Evolutionary conservation across 805 yeast species (phyloP), one percentile per base, ranked within the genome.

Genomic region (Cyberlindnera saturnus): DNA sequence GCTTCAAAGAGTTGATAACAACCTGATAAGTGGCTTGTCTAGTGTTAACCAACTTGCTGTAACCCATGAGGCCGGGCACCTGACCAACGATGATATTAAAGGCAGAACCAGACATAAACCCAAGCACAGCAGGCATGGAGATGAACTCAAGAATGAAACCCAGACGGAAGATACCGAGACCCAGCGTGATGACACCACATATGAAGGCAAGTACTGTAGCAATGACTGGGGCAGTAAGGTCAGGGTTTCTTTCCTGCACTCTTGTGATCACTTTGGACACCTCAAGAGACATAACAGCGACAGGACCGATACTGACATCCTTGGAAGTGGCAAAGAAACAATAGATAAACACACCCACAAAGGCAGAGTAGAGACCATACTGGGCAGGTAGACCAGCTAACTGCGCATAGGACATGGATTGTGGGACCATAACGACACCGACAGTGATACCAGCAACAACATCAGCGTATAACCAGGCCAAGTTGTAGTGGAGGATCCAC

Each of bases 221-320:
- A 62, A 90, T 85, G 39, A 73, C 73, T 1, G 90, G 87, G 3
- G 79, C 84, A 5, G 74, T 55, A 40, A 70, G 69, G 31, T 63
- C 60, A 0, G 78, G 72, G 49, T 73, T 70, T 46, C 70, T 74
- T 11, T 53, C 67, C 48, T 77, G 76, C 10, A 89, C 93, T 39
- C 70, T 69, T 23, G 78, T 73, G 43, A 90, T 73, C 43, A 86
- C 88, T 61, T 82, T 86, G 39, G 90, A 81, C 31, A 86, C 88
- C 61, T 88, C 90, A 51, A 79, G 63, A 14, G 95, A 85, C 96
- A 90, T 89, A 44, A 90, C 97, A 11, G 97, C 97, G 32, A 90
- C 97, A 10, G 97, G 97, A 23, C 97, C 97, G 55, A 90, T 89
- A 47, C 95, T 84, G 32, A 90, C 96, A 71, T 90, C 97, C 64